Evolutionary conservation across 208 protist genomes (phyloP), one percentile per base, ranked within the genome.

Genomic region (Leishmania martiniquensis): DNA sequence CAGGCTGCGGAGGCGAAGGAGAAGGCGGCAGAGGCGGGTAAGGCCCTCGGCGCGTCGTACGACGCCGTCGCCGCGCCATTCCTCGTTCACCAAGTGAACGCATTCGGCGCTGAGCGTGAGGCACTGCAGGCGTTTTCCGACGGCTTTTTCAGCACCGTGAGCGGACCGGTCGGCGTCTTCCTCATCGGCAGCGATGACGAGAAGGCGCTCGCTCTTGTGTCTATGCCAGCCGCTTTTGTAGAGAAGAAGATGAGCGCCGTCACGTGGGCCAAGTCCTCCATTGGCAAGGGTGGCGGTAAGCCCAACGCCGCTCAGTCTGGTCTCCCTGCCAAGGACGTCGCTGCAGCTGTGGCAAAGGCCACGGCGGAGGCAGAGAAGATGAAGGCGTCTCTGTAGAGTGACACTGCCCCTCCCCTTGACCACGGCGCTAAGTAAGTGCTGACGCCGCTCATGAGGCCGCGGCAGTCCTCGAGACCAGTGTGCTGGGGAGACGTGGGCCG

Each of bases 201-300:
- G 34, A 96, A 91, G 85, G 93, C 88, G 15, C 86, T 97, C 25
- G 94, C 91, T 20, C 68, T 97, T 34, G 89, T 95, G 45, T 59
- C 81, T 54, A 82, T 98, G 71, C 87, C 95, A n/a, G 22, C 55
- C 42, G 89, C 81, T 32, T 86, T 94, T 32, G 87, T 92, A n/a
- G 84, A 73, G 52, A 96, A 92, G 84, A 96, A 96, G 85, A 73
- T 95, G 67, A 93, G 85, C 80, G 95, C 95, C 13, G 89, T 97
- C 47, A 67, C 83, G 60, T 98, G 95, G 94, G 86, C 88, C 17
- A 97, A 97, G 88, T 69, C 89, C 13, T 86, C 90, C 13, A 86
- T 93, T 44, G 95, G 95, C 51, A 98, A 98, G 82, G 95, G 95
- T 59, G 95, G 95, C 44, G 95, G 95, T 49, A 98, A 98, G 83